These are phyloP conservation scores for apple (Malus domestica) DNA, from an alignment of 306 rosid genomes.

Conservation along the genomic window ASM211411v1 NC_041798.1:2627501-2628000, in stretches of 20 bases:
- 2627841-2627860: background rate
- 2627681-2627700: background rate
- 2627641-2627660: background rate
- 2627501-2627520: constrained; percentile 56
- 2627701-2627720: background rate
- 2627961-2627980: background rate
- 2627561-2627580: background rate
- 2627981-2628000: background rate
- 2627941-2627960: background rate
- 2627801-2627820: background rate
- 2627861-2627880: background rate
- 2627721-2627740: background rate
- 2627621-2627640: background rate
- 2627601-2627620: background rate
- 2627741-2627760: background rate
- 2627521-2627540: background rate
- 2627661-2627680: background rate
- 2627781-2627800: background rate
- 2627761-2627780: background rate
- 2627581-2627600: background rate
- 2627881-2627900: background rate
- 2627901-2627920: background rate
- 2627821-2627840: background rate
- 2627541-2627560: background rate
- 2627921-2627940: constrained; percentile 1